Percentiles rank a stretch among this genome's conserved stretches.
These are phyloP conservation scores for Gossypium raimondii DNA, from an alignment of 345 rosid genomes.

Conservation along the genomic window DNA sequence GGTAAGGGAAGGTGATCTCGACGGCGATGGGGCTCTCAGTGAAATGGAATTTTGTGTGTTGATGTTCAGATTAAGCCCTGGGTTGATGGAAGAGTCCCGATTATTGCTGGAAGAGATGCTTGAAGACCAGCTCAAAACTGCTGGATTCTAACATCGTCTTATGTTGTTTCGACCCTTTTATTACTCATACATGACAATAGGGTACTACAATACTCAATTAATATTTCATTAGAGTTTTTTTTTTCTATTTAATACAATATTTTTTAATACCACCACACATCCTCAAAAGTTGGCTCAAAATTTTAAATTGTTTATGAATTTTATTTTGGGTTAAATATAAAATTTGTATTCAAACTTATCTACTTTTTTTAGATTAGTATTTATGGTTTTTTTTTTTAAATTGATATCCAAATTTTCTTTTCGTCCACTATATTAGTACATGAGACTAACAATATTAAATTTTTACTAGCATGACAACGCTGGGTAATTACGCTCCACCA, in stretches of 20 bases:
- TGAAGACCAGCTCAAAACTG: conserved; percentile 3
- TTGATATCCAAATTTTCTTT: too few species aligned
- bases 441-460: too few species aligned
- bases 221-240: background rate
- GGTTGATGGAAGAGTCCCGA: conserved; percentile 45
- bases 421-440: too few species aligned
- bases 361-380: too few species aligned
- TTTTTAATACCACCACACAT: background rate
- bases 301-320: too few species aligned
- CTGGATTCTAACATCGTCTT: conserved; percentile 2
- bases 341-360: too few species aligned
- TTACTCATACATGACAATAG: background rate
- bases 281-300: too few species aligned
- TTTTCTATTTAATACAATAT: background rate
- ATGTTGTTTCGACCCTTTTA: background rate
- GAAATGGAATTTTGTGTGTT: conserved; percentile 55
- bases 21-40: conserved; percentile 46
- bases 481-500: too few species aligned
- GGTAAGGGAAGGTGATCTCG: conserved; percentile 51
- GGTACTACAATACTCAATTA: background rate
- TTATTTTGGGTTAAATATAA: too few species aligned
- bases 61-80: conserved; percentile 60
- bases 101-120: conserved; percentile 36
- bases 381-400: too few species aligned
- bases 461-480: accelerated